A percentile compares a stretch with the other conserved stretches of the same genome.
Conservation (phyloP, 2,329 filamentous ascomycete species). For the Ramularia endophylla region DNA sequence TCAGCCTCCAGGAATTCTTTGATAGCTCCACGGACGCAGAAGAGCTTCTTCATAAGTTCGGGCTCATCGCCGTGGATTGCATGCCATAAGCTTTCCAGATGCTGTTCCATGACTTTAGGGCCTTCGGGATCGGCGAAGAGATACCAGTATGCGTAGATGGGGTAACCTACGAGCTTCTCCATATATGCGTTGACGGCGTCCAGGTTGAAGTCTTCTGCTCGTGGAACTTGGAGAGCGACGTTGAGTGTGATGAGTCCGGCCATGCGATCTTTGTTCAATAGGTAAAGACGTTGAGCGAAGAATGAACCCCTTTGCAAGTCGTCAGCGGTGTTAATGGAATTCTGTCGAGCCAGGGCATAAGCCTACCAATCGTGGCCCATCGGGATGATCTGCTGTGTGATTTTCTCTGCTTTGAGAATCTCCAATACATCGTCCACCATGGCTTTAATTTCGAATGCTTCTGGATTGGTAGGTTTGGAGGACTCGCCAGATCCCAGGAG, state of each 20-base stretch:
- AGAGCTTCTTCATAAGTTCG: slow-evolving; percentile 30
- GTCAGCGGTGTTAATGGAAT: neutral
- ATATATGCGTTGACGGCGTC: slow-evolving; percentile 30
- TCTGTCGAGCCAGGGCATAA: neutral
- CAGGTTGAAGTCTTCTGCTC: slow-evolving; percentile 33
- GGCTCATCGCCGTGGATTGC: slow-evolving; percentile 19
- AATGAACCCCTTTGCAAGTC: slow-evolving; percentile 30
- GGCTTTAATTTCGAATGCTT: slow-evolving; percentile 32
- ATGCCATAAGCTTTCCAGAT: slow-evolving; percentile 18
- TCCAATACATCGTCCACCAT: slow-evolving; percentile 36
- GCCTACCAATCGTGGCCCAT: slow-evolving; percentile 19
- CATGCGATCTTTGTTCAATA: slow-evolving; percentile 37
- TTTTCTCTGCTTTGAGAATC: slow-evolving; percentile 36
- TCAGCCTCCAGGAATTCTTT: slow-evolving; percentile 20
- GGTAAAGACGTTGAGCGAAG: slow-evolving; percentile 38
- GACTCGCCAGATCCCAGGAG: slow-evolving; percentile 36
- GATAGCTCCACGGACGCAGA: slow-evolving; percentile 34
- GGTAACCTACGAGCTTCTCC: slow-evolving; percentile 33
- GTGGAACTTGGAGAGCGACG: slow-evolving; percentile 38
- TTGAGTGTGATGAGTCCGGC: slow-evolving; percentile 39
- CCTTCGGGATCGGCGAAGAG: slow-evolving; percentile 30
- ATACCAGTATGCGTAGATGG: slow-evolving; percentile 40
- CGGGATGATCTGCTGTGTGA: slow-evolving; percentile 16
- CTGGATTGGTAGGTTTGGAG: slow-evolving; percentile 36
- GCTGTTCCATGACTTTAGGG: slow-evolving; percentile 31